These are phyloP conservation scores for Lactuca saligna DNA, from an alignment of 129 eudicot species.

Conservation along the genomic window DNA sequence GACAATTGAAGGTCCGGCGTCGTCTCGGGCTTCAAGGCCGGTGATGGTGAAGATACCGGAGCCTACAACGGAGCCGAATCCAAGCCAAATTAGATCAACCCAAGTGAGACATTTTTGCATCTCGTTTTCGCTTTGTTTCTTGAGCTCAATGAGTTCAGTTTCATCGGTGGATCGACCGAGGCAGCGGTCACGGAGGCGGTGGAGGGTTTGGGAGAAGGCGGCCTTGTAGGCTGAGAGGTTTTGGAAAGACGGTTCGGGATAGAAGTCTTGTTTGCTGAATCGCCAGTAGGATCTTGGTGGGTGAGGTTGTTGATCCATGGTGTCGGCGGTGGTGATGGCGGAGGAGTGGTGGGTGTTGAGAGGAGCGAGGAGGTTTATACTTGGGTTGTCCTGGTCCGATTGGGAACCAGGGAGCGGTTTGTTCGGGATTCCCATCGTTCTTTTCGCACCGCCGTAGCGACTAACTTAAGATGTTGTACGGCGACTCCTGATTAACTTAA, in stretches of 20 bases:
- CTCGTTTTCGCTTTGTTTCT: slow-evolving; percentile 58
- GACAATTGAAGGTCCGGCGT: slow-evolving; percentile 78
- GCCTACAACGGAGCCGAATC: slow-evolving; percentile 82
- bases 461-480: background rate
- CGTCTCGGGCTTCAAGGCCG: slow-evolving; percentile 63
- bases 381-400: background rate
- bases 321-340: slow-evolving; percentile 21
- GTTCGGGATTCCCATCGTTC: slow-evolving; percentile 12
- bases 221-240: slow-evolving; percentile 44
- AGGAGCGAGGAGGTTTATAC: slow-evolving; percentile 23
- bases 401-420: slow-evolving; percentile 19
- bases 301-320: slow-evolving; percentile 27
- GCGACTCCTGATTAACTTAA: no score
- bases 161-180: slow-evolving; percentile 65
- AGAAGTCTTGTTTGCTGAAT: slow-evolving; percentile 69
- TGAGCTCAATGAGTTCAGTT: slow-evolving; percentile 46
- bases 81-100: slow-evolving; percentile 84
- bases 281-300: slow-evolving; percentile 60
- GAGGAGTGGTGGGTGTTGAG: slow-evolving; percentile 19
- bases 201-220: slow-evolving; percentile 50
- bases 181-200: slow-evolving; percentile 61
- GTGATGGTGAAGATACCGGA: slow-evolving; percentile 79
- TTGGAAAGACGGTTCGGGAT: slow-evolving; percentile 70
- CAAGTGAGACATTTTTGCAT: slow-evolving; percentile 66
- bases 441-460: slow-evolving; percentile 16